Base-by-base conservation (phyloP, 1,139 yeast species). In the Wickerhamomyces sp. region DNA sequence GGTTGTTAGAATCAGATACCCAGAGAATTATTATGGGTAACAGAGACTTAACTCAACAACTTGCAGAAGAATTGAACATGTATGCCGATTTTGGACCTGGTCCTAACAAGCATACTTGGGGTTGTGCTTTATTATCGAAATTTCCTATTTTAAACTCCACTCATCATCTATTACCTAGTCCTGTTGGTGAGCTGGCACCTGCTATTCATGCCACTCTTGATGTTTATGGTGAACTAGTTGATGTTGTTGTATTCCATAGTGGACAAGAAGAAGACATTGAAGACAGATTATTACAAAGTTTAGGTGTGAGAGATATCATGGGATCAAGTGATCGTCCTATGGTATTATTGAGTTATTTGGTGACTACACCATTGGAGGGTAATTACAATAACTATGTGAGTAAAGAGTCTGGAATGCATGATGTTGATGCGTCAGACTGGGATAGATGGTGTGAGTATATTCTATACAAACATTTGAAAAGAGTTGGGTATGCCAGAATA, bases 391-490 rank as follows among this genome's bases (percentile, higher is more conserved):
- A 90, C 2, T 89, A 88, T 61, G 96, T 90, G 15, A 81, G 95
- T 54, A 84, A 83, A 39, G 64, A 69, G 50, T 81, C 94, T 2
- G 83, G 96, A 34, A 87, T 92, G 92, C 78, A 81, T 52, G 98
- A 92, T 61, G 89, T 92, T 50, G 98, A 92, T 59, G 82, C 90
- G 38, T 71, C 84, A 10, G 98, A 92, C 60, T 87, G 94, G 84
- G 98, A 92, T 59, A 78, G 98, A 66, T 92, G 98, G 98, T 92
- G 98, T 67, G 95, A 92, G 65, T 92, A 92, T 64, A 89, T 92
- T 47, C 67, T 92, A 50, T 92, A 84, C 74, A 85, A 92, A 61
- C 82, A 84, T 44, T 68, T 92, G 63, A 83, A 79, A 61, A 84
- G 96, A 62, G 79, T 86, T 3, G 97, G 95, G 2, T 92, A 92